Base-by-base conservation (phyloP, 208 protist species). In the Wallacemonas sp. region DNA sequence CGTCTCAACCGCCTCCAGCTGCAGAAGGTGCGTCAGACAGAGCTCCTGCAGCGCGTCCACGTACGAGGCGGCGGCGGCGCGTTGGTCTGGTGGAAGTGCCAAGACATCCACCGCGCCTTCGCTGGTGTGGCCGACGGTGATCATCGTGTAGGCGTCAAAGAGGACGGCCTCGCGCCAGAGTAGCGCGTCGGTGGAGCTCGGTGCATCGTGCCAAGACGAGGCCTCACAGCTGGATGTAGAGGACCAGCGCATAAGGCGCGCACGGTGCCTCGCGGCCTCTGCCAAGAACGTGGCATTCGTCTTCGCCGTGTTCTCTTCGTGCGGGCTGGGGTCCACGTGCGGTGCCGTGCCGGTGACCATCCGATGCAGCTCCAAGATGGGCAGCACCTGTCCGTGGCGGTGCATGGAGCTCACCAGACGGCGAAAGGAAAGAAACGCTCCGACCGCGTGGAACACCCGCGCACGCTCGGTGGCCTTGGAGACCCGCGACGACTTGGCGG, bases 101-200 rank as follows among this genome's bases (percentile, higher is more conserved):
- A 76, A 31, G 12, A 89, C 33, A 52, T 92, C 86, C 0, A 69
- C 39, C 1, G 86, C 84, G 48, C 72, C 61, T 55, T 92, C 86
- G 59, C 77, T 81, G 46, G 81, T 72, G 65, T 95, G 89, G 32
- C 86, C 89, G 5, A 87, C 22, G 1, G 84, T 91, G 64, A 91
- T 82, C 25, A 95, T 76, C 11, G 84, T 76, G 63, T 86, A 90
- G 31, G 86, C 86, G 59, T 95, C 86, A 14, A 95, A 76, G 18
- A 95, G 62, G 12, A 79, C 72, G 3, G 76, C 57, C 68, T 95
- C 84, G 10, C 89, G 86, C 72, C 75, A 91, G 50, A 89, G 67
- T 66, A 89, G 67, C n/a, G 68, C 72, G 41, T 50, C 41, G 7
- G 41, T 25, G 4, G 41, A 64, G n/a, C 25, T 50, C 23, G 36